Evolutionary conservation across 345 rosid genomes (phyloP), one percentile per base, ranked within the genome.

Genomic region (Rhizophora mangle): DNA sequence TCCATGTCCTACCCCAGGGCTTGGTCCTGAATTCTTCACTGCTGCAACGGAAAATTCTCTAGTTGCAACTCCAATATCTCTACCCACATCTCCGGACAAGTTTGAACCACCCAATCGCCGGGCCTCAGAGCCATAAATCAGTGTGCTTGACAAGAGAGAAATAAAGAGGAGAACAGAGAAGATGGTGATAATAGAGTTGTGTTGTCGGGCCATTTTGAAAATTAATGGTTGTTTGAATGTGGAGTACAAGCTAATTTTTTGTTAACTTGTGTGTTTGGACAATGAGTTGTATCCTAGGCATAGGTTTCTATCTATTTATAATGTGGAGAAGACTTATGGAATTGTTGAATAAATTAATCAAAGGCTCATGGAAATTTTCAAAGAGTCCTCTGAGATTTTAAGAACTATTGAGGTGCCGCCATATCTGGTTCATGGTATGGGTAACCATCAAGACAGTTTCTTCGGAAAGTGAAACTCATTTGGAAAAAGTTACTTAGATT

Each of bases 21-120:
- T 82, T 24, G 84, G 83, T 39, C 88, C 88, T n/a, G 81, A 82
- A 1, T 29, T 62, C 74, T 80, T 68, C 39, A 20, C 73, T 46
- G 32, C 67, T 16, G 7, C 61, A 7, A 43, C 20, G 56, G 63
- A 63, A 47, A 76, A 29, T 63, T 52, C 60, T 49, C 26, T 31
- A 6, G 30, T 31, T 6, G 31, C 29, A 53, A 29, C 68, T 62
- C 65, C 53, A 18, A 39, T 54, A 62, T 60, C 75, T 36, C 63
- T n/a, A 24, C 1, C 52, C 5, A 22, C 60, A 26, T 66, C 60
- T 24, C 63, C 7, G 8, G 26, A 18, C 37, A 70, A 68, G 47
- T 62, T 61, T 6, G 73, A 69, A 27, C 70, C 71, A 9, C 9
- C 34, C 63, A 73, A 26, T 15, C 51, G 55, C 74, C 86, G 67